These are phyloP conservation scores for Calonectria naviculata DNA, from an alignment of 2,329 filamentous ascomycete species.

Conservation along the genomic window DNA sequence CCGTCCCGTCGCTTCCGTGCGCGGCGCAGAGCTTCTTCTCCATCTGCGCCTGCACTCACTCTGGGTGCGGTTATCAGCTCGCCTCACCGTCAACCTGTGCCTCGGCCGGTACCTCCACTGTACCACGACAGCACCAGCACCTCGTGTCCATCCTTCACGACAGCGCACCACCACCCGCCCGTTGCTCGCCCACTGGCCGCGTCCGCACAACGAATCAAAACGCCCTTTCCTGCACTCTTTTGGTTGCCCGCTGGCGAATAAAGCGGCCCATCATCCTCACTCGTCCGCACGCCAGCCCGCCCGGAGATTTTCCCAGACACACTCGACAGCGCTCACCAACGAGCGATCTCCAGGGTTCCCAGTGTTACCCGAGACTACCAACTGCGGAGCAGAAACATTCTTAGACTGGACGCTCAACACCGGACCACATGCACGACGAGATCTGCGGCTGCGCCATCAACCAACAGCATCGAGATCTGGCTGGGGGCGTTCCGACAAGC, in stretches of 20 bases:
- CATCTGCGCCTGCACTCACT: neutral
- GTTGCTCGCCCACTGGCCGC: neutral
- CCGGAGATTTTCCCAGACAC: conserved; percentile 1
- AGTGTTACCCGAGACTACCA: conserved; percentile 14
- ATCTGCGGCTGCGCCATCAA: conserved; percentile 15
- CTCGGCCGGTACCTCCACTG: neutral
- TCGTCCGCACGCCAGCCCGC: neutral
- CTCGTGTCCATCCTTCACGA: neutral
- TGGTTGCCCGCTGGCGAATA: neutral
- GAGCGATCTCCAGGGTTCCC: conserved; percentile 8
- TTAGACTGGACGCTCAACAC: conserved; percentile 3
- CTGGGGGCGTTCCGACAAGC: neutral
- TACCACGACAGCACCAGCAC: neutral
- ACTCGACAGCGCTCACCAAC: conserved; percentile 1
- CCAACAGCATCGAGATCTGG: conserved; percentile 13
- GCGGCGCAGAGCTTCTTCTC: neutral
- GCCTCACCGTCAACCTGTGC: neutral
- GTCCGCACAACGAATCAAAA: neutral
- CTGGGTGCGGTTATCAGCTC: neutral
- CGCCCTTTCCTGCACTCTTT: neutral
- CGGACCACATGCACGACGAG: conserved; percentile 2
- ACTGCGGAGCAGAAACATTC: conserved; percentile 17
- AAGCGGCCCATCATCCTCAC: neutral
- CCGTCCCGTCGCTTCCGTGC: neutral
- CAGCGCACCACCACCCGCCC: neutral